phyloP scores from a whole-genome alignment of 768 basidiomycete species.

The Mycena leptocephala region DNA sequence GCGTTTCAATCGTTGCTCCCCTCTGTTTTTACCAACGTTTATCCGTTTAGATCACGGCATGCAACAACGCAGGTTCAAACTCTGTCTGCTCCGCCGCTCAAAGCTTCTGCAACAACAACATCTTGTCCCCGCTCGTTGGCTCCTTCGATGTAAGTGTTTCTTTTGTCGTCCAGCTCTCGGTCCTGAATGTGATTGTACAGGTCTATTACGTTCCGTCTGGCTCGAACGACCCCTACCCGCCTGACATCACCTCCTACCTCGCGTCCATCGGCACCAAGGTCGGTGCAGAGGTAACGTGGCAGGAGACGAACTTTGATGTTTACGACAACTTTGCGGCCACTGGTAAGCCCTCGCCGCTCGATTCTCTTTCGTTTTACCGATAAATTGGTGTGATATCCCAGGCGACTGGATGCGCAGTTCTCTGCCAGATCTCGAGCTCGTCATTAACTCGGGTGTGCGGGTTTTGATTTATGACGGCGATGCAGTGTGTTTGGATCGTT shows the following conservation, averaged over 20 bases:
- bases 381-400: not conserved
- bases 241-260: constrained; percentile 54
- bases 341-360: constrained; percentile 45
- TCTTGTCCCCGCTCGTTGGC: constrained; percentile 70
- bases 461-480: constrained; percentile 68
- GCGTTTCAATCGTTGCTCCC: not conserved
- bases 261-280: constrained; percentile 52
- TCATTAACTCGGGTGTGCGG: constrained; percentile 72
- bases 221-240: constrained; percentile 69
- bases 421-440: constrained; percentile 65
- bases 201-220: constrained; percentile 66
- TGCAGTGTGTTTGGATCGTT: constrained; percentile 66
- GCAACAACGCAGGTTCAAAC: constrained; percentile 65
- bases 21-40: not conserved
- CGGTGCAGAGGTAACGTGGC: constrained; percentile 64
- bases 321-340: constrained; percentile 67
- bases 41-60: constrained; percentile 63
- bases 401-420: constrained; percentile 47
- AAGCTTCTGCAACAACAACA: constrained; percentile 70
- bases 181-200: constrained; percentile 31
- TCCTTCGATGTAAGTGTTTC: constrained; percentile 65
- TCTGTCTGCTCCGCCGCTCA: constrained; percentile 72
- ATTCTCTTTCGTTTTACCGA: not conserved
- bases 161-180: not conserved
- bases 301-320: constrained; percentile 57